Base-by-base conservation (phyloP, 192 early-diverging fungal species). In the Jimgerdemannia flammicorona region DNA sequence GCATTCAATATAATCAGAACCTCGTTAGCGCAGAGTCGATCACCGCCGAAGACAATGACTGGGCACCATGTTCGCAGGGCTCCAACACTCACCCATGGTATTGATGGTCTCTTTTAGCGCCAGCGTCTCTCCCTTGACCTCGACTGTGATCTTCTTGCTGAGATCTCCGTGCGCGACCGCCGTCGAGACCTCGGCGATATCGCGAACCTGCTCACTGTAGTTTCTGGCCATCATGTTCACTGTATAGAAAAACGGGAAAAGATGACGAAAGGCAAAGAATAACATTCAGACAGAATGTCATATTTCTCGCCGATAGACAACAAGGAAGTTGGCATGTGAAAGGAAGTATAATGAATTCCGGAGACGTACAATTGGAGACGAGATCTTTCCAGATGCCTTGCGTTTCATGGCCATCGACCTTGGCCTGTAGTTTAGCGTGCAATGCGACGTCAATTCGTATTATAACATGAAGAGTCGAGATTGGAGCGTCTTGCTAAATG, bases 151-250 rank as follows among this genome's bases (percentile, higher is more conserved):
- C 63, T 87, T 84, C 40, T 91, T 89, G 20, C 85, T 85, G 49
- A 88, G 75, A 74, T 91, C 87, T 10, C 72, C 87, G 70, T 43
- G 77, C 9, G 90, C 88, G 7, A 91, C 84, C 3, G 88, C 87
- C 66, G 87, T 91, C 20, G 85, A 87, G 41, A 91, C 88, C 40
- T 74, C 82, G 0, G 89, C 88, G 70, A 91, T 91, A 69, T 90
- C 87, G 10, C 88, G 87, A 3, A 90, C 84, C 76, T 90, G 90
- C 39, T 87, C 84, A 4, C 83, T 84, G 14, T 88, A 75, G 64
- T 89, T 89, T 20, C 79, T 77, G 2, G 90, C 88, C 86, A 90
- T 88, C 20, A 83, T 83, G 49, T 91, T 91, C 14, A 90, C 88
- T 59, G 6, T 59, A 14, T 10, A 10, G 49, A 6, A 59, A 6